These are phyloP conservation scores for Saprolegnia diclina DNA, from an alignment of 352 stramenopile genomes.

Conservation along the genomic window DNA sequence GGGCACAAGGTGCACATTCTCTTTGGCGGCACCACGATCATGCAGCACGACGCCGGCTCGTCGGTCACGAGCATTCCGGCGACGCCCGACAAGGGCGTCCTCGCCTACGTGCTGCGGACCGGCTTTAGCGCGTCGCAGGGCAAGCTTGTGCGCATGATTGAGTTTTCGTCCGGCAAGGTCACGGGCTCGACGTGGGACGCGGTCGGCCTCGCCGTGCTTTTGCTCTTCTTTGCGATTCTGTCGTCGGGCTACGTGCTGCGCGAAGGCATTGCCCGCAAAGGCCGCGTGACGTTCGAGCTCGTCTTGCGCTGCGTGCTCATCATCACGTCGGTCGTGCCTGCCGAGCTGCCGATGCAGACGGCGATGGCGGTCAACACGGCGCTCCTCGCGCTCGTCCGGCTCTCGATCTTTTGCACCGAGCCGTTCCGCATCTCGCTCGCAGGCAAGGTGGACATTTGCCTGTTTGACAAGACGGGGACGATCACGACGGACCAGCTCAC, in stretches of 20 bases:
- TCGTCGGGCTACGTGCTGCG: conserved; percentile 93
- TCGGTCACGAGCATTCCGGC: conserved; percentile 44
- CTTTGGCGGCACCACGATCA: conserved; percentile 90
- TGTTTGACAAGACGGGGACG: conserved; percentile 99
- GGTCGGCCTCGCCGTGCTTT: conserved; percentile 92
- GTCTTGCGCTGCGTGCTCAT: conserved; percentile 98
- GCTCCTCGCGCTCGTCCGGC: conserved; percentile 91
- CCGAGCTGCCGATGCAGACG: conserved; percentile 98
- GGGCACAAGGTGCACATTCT: conserved; percentile 87
- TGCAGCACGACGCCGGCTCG: conserved; percentile 67
- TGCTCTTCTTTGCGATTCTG: conserved; percentile 95
- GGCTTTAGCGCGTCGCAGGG: conserved; percentile 98
- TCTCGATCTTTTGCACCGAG: conserved; percentile 97
- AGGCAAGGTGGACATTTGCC: conserved; percentile 94
- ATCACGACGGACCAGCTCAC: conserved; percentile 96
- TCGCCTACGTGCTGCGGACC: conserved; percentile 94
- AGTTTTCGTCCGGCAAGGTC: conserved; percentile 96
- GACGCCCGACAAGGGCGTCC: conserved; percentile 87
- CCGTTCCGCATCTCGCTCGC: conserved; percentile 97
- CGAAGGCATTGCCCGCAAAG: conserved; percentile 79
- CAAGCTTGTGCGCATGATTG: conserved; percentile 97
- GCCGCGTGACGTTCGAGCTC: conserved; percentile 94
- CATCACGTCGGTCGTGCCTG: conserved; percentile 97
- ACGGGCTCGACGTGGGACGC: conserved; percentile 94
- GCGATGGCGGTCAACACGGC: conserved; percentile 96